A percentile compares a stretch with the other conserved stretches of the same genome.
These are phyloP conservation scores for Diversispora epigaea DNA, from an alignment of 192 early-diverging fungal genomes.

Conservation along the genomic window DNA sequence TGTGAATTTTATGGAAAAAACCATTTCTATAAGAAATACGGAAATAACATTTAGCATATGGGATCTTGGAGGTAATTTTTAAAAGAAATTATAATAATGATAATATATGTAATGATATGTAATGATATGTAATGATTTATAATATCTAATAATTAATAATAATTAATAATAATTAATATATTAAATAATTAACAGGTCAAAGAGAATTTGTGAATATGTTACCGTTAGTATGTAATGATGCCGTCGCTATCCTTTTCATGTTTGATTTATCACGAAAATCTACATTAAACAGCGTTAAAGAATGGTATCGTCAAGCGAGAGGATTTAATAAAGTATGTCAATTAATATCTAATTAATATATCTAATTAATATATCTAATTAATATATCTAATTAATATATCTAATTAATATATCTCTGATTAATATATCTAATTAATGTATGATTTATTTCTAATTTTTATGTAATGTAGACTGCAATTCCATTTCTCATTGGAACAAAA, in stretches of 20 bases:
- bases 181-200: conserved; percentile 72
- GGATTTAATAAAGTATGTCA: conserved; percentile 85
- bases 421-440: neutral
- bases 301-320: conserved; percentile 95
- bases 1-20: conserved; percentile 98
- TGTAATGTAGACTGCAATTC: conserved; percentile 74
- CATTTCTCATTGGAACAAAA: conserved; percentile 94
- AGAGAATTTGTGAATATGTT: conserved; percentile 97
- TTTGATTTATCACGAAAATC: conserved; percentile 92
- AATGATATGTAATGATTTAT: neutral
- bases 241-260: conserved; percentile 92
- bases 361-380: too few relatives aligned
- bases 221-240: conserved; percentile 95
- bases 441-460: neutral
- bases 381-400: neutral
- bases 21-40: conserved; percentile 82
- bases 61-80: conserved; percentile 82
- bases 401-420: neutral
- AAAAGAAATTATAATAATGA: too few relatives aligned
- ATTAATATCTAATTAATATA: neutral
- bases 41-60: conserved; percentile 97
- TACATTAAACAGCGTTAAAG: conserved; percentile 90
- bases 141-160: too few relatives aligned
- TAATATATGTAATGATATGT: neutral
- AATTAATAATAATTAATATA: neutral